Evolutionary conservation across 805 yeast genomes (phyloP).

Genomic region (Nakazawaea peltata): DNA sequence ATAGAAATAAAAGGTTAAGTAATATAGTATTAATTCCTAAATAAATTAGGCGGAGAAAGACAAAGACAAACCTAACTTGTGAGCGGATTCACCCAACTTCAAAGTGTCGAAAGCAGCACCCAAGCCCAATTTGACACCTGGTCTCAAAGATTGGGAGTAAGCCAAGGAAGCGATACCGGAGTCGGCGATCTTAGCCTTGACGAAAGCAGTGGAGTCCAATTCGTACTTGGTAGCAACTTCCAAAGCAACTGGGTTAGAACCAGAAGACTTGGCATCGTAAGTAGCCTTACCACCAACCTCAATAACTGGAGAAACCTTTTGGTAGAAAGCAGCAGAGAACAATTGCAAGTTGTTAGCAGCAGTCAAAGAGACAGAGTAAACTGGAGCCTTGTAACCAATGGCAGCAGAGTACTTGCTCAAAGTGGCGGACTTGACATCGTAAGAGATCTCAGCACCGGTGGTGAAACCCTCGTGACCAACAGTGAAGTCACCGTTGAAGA

Average conservation of each 20-base stretch:
- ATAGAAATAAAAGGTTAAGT: slow-evolving; percentile 9
- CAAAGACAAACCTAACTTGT: slow-evolving; percentile 94
- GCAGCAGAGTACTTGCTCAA: slow-evolving; percentile 92
- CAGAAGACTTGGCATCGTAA: slow-evolving; percentile 74
- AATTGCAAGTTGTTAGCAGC: slow-evolving; percentile 82
- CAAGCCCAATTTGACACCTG: slow-evolving; percentile 93
- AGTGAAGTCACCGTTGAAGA: slow-evolving; percentile 90
- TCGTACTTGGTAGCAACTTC: slow-evolving; percentile 95
- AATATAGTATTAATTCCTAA: no score
- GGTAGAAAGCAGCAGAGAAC: slow-evolving; percentile 94
- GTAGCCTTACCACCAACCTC: slow-evolving; percentile 99
- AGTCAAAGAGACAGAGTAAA: slow-evolving; percentile 78
- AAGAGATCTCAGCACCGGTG: slow-evolving; percentile 95
- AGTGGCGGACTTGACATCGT: slow-evolving; percentile 89
- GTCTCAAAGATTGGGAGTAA: slow-evolving; percentile 91
- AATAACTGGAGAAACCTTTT: slow-evolving; percentile 81
- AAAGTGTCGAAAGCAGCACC: slow-evolving; percentile 97
- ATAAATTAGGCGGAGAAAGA: slow-evolving; percentile 86
- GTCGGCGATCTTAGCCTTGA: slow-evolving; percentile 96
- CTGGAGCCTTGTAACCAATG: slow-evolving; percentile 84
- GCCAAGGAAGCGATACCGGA: slow-evolving; percentile 90
- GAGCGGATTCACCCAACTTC: slow-evolving; percentile 92
- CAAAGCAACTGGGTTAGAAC: slow-evolving; percentile 77
- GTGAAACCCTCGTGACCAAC: slow-evolving; percentile 95
- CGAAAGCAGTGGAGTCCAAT: slow-evolving; percentile 80